A percentile compares a stretch with the other conserved stretches of the same genome.
These are phyloP conservation scores for Tylopilus subfusipes DNA, from an alignment of 768 basidiomycete species.

Conservation along the genomic window DNA sequence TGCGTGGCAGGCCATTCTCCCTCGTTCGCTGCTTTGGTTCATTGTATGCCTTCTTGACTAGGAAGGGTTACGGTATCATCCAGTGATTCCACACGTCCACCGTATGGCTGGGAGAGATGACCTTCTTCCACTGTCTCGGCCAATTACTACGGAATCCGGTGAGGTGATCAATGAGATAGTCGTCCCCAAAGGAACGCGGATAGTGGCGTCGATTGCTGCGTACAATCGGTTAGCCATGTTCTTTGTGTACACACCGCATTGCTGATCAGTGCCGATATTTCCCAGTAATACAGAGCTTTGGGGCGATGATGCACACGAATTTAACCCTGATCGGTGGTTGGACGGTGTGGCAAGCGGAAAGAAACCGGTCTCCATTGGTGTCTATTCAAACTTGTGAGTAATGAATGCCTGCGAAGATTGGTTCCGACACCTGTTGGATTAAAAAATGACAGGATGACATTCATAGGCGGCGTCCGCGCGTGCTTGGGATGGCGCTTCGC, in stretches of 20 bases:
- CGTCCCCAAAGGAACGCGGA: constrained; percentile 48
- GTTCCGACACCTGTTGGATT: background rate
- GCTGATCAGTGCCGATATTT: background rate
- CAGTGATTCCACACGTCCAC: constrained; percentile 50
- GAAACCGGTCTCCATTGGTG: constrained; percentile 24
- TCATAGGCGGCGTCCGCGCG: constrained; percentile 20
- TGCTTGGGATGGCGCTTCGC: constrained; percentile 35
- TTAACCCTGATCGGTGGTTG: background rate
- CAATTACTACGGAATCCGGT: constrained; percentile 46
- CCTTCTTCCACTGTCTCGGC: constrained; percentile 53
- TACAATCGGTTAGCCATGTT: constrained; percentile 47
- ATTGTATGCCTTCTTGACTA: constrained; percentile 13
- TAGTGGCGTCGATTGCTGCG: constrained; percentile 51
- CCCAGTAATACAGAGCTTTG: constrained; percentile 28
- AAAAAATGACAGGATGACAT: constrained; percentile 28
- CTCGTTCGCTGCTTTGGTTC: constrained; percentile 14
- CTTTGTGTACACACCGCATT: background rate
- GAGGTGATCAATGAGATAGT: constrained; percentile 41
- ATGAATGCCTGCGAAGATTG: background rate
- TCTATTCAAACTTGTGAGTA: constrained; percentile 30
- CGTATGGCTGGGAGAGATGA: constrained; percentile 52
- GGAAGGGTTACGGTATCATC: constrained; percentile 48
- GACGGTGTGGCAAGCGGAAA: constrained; percentile 10
- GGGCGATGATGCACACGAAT: constrained; percentile 20
- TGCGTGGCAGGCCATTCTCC: constrained; percentile 14